Conservation (phyloP, 192 early-diverging fungal species). For the Entomortierella parvispora region DNA sequence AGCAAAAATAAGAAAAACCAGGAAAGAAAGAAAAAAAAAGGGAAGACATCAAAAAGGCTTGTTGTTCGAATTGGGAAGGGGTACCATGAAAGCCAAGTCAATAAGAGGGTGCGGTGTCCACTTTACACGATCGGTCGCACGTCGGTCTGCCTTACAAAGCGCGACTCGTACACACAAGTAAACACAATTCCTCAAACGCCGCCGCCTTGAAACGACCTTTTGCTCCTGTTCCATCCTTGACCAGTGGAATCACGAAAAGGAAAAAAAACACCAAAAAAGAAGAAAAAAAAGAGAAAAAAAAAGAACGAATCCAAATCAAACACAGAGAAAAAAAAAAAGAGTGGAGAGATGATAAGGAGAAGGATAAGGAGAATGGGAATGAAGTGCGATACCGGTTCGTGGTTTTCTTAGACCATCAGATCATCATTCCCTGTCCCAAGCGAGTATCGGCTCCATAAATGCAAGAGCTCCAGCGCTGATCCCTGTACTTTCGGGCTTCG, state of each 20-base stretch:
- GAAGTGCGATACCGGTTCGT: no score
- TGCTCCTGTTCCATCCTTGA: no score
- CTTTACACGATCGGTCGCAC: no score
- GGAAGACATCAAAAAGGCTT: no score
- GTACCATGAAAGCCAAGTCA: no score
- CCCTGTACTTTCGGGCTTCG: constrained; percentile 39
- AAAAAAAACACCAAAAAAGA: neutral
- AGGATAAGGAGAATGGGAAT: neutral
- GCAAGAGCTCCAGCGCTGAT: constrained; percentile 49
- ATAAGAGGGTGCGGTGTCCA: no score
- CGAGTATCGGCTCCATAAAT: constrained; percentile 45
- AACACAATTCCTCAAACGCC: no score
- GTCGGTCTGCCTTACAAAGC: no score
- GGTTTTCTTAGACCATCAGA: constrained; percentile 2
- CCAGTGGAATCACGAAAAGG: constrained; percentile 1
- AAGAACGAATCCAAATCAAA: neutral
- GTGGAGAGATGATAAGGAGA: neutral
- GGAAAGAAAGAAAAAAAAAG: no score
- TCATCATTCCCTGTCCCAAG: constrained; percentile 51
- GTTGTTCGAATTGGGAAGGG: no score
- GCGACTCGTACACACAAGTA: no score
- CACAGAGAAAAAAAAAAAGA: neutral
- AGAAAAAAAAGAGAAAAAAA: neutral
- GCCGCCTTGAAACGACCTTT: no score
- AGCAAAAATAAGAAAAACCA: neutral